Evolutionary conservation across 345 rosid genomes (phyloP), one percentile per base, ranked within the genome.

Genomic region (Sisymbrium altissimum): DNA sequence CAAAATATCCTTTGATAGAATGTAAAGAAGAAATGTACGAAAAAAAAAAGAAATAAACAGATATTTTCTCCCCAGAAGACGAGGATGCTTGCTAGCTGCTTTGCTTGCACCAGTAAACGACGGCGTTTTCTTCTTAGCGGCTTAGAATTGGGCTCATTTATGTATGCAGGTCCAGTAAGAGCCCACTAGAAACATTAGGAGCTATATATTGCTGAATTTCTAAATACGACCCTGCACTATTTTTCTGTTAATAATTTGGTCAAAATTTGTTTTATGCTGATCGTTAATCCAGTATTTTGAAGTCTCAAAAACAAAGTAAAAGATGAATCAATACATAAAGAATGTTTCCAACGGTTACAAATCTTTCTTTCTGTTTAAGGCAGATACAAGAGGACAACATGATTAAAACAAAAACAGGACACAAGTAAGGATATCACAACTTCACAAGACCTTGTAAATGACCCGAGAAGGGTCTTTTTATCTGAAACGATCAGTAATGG

Each of bases 281-380:
- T 8, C 5, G 58, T 53, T 54, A 32, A 32, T 32, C 9, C 44
- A 7, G 3, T 5, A n/a, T n/a, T 18, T 18, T 58, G 10, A 60
- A 60, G 49, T 4, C 48, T 19, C 19, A 40, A 23, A 27, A 59
- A 21, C 19, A 13, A 39, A 59, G 9, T 14, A 14, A n/a, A 50
- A 52, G n/a, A 53, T 53, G 50, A 67, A 66, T 66, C 25, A 55
- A 41, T 56, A 43, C 33, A 43, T 58, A 57, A 32, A 44, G 7
- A 45, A 89, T 87, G 82, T 84, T 90, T 52, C 23, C 45, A 40
- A 54, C 59, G 17, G 86, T 82, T 87, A 82, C 88, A 93, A 60
- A 81, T 88, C 91, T 86, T 86, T 76, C 86, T 80, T 30, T 83
- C 80, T 62, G 87, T 85, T 67, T 8, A 30, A 41, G 32, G 19